phyloP scores from a whole-genome alignment of 1,139 yeast species.

The Pichia sp. region DNA sequence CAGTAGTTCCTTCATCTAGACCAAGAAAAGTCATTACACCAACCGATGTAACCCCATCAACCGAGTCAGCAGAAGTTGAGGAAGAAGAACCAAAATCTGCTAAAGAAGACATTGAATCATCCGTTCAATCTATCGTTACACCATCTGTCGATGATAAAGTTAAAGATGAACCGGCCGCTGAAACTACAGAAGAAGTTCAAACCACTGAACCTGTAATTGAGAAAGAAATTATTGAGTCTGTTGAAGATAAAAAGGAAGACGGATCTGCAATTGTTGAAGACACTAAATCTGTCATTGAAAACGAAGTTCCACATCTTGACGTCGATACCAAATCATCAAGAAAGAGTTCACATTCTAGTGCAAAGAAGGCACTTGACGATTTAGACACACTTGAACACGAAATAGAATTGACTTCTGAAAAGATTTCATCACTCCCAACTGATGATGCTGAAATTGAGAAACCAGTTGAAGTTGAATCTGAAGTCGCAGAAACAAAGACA shows the following conservation, averaged over 20 bases:
- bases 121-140: no score
- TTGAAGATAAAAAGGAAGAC: no score
- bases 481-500: no score
- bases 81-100: no score
- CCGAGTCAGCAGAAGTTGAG: not conserved
- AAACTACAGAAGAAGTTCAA: no score
- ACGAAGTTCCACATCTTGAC: not conserved
- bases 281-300: not conserved
- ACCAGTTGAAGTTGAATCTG: not conserved
- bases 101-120: no score
- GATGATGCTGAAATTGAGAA: not conserved
- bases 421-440: not conserved
- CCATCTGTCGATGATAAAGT: no score
- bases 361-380: conserved; percentile 1
- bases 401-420: not conserved
- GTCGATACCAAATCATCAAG: not conserved
- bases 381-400: conserved; percentile 3
- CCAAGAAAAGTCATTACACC: conserved; percentile 1
- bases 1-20: not conserved
- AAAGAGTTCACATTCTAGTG: not conserved
- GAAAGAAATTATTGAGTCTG: no score
- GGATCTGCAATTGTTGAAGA: not conserved
- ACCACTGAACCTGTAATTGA: no score
- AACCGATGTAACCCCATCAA: no score
- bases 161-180: no score